These are phyloP conservation scores for Meredithiella fracta DNA, from an alignment of 2,329 filamentous ascomycete genomes.

Conservation along the genomic window DNA sequence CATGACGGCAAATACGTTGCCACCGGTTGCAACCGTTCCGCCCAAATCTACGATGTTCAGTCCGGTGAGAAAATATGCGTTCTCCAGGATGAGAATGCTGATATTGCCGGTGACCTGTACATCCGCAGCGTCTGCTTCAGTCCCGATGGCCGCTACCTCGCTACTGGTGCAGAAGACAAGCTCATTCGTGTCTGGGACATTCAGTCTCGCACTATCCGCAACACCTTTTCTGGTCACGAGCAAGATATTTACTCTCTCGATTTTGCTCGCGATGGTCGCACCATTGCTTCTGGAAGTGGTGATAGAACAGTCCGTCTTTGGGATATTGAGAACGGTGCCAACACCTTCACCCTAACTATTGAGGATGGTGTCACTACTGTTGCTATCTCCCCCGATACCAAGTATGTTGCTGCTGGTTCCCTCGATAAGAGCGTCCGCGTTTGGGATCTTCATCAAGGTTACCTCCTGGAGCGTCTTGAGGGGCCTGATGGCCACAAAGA, in stretches of 20 bases:
- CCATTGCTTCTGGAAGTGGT: conserved; percentile 88
- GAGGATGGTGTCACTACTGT: conserved; percentile 97
- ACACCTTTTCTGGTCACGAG: conserved; percentile 91
- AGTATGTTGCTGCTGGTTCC: conserved; percentile 85
- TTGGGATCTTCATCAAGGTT: conserved; percentile 80
- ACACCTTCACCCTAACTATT: conserved; percentile 73
- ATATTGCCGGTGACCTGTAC: conserved; percentile 82
- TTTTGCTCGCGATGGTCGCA: conserved; percentile 81
- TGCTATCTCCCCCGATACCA: conserved; percentile 87
- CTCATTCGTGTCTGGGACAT: conserved; percentile 98
- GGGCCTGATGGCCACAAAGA: conserved; percentile 92
- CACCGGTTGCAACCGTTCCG: conserved; percentile 93
- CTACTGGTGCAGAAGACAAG: conserved; percentile 94
- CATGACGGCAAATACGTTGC: conserved; percentile 89
- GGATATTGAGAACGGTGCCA: conserved; percentile 76
- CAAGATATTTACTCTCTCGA: conserved; percentile 97
- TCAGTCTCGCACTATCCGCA: conserved; percentile 61
- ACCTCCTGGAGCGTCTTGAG: conserved; percentile 79
- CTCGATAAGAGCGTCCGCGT: conserved; percentile 96
- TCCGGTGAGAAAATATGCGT: conserved; percentile 78
- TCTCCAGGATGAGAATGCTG: conserved; percentile 73
- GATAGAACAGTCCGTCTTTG: conserved; percentile 89
- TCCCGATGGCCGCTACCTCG: conserved; percentile 82
- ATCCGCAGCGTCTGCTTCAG: conserved; percentile 98
- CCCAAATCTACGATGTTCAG: conserved; percentile 93